Percentiles rank a stretch among this genome's conserved stretches.
Evolutionary conservation across 2,329 filamentous ascomycete genomes (phyloP).

Genomic region (Xylaria hypoxylon): DNA sequence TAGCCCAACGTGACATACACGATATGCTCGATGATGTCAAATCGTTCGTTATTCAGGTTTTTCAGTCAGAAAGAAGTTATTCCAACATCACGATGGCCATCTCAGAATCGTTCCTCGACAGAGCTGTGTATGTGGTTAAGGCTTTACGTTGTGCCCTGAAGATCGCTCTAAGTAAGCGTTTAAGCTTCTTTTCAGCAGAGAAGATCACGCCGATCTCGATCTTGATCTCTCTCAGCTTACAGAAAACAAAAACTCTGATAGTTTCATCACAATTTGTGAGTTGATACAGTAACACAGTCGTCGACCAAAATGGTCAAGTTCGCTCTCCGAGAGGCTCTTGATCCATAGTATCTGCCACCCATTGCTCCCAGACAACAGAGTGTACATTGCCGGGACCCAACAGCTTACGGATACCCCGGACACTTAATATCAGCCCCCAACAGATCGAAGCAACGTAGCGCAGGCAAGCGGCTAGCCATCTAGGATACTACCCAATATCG

Average conservation of each 20-base stretch:
- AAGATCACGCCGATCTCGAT: constrained; percentile 37
- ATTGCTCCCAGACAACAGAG: background rate
- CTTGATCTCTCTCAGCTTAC: constrained; percentile 22
- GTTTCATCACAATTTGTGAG: background rate
- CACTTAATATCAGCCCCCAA: constrained; percentile 18
- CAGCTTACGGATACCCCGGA: background rate
- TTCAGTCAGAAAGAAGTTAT: constrained; percentile 1
- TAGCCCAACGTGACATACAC: constrained; percentile 14
- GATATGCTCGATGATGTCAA: constrained; percentile 36
- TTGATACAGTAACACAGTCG: background rate
- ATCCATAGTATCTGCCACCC: constrained; percentile 23
- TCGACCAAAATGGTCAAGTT: background rate
- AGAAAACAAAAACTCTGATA: background rate
- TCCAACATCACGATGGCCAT: background rate
- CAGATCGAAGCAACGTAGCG: constrained; percentile 5
- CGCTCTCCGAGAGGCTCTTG: constrained; percentile 11
- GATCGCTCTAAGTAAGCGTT: constrained; percentile 39
- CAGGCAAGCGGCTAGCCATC: constrained; percentile 24
- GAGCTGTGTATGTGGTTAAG: background rate
- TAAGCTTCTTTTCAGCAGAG: constrained; percentile 37
- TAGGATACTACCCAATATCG: constrained; percentile 25
- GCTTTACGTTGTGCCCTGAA: constrained; percentile 33
- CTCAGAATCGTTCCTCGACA: background rate
- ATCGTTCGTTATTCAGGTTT: constrained; percentile 22
- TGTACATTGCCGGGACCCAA: background rate